Base-by-base conservation (phyloP, 345 rosid genomes). In the Mangifera indica region DNA sequence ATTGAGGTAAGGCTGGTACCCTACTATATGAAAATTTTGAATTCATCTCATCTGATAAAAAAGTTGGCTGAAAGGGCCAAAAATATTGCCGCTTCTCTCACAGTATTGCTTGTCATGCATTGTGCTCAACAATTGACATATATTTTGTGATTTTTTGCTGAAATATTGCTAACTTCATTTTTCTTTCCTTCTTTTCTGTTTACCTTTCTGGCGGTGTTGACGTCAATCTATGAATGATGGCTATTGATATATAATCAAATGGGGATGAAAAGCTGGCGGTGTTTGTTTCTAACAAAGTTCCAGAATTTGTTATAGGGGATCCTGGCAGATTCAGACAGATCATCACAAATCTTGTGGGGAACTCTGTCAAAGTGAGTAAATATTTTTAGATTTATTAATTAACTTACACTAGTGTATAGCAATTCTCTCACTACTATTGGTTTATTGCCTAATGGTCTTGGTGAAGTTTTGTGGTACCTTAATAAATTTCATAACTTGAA, bases 271-370 rank as follows among this genome's bases (percentile, higher is more conserved):
- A 95, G 99, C 87, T 95, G 76, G 91, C 98, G 15, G 97, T 92
- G 4, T 92, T 88, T 60, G 93, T 95, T 73, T 91, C 99, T 54
- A 91, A 87, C 77, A 83, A 86, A 82, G 97, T 95, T 76, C 99
- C 99, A 0, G 97, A 91, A 72, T 77, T 84, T 71, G 89, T 92
- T 54, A 77, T 78, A 66, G 99, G 99, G 34, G 99, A 95, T 79
- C 97, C 99, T 1, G 97, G 98, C 70, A 87, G 99, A 79, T 95
- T 95, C 77, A 84, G 99, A 79, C 99, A 92, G 86, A 89, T 95
- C 22, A 87, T 92, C 66, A 95, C 93, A 54, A 95, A 95, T 79
- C 97, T 95, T 53, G 98, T 95, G 0, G 99, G 99, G 17, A 95
- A 95, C 80, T 95, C 99, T 29, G 96, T 95, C 55, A 95, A 95